A percentile compares a stretch with the other conserved stretches of the same genome.
Conservation (phyloP, 768 basidiomycete genomes). For the Phylloporus scabripes region DNA sequence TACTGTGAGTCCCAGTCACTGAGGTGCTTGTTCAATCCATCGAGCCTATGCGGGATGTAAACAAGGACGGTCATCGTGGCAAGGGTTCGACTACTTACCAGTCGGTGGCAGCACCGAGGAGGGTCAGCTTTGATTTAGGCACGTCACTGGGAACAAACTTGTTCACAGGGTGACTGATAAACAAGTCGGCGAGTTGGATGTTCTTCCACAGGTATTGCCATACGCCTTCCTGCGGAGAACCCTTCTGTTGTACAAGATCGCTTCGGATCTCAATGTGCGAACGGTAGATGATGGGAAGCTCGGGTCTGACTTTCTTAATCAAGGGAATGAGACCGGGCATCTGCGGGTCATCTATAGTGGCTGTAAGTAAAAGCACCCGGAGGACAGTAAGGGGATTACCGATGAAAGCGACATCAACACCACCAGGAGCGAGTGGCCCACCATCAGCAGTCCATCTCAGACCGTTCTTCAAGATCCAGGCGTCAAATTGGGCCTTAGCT, state of each 20-base stretch:
- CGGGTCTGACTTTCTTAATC: conserved; percentile 79
- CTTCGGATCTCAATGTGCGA: conserved; percentile 94
- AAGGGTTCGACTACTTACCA: conserved; percentile 46
- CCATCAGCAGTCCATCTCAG: conserved; percentile 83
- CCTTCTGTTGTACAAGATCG: conserved; percentile 75
- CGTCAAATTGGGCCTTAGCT: conserved; percentile 74
- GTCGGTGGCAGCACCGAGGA: conserved; percentile 82
- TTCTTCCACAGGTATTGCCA: conserved; percentile 96
- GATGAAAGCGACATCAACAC: conserved; percentile 85
- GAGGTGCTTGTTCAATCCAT: conserved; percentile 92
- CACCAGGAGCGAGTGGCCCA: conserved; percentile 76
- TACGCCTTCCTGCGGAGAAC: conserved; percentile 84
- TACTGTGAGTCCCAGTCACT: conserved; percentile 74
- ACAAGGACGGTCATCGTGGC: conserved; percentile 2
- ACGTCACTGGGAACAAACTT: conserved; percentile 91
- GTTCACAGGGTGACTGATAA: conserved; percentile 91
- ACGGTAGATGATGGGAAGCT: conserved; percentile 85
- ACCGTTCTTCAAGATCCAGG: conserved; percentile 89
- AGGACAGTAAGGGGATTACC: conserved; percentile 38
- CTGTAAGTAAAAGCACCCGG: conserved; percentile 7
- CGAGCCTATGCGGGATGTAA: conserved; percentile 50
- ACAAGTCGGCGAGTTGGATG: conserved; percentile 84
- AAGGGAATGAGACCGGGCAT: conserved; percentile 93
- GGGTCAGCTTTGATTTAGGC: conserved; percentile 58
- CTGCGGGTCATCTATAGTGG: conserved; percentile 69